Conservation (phyloP, 2,329 filamentous ascomycete genomes). For the Aspergillus chevalieri region DNA sequence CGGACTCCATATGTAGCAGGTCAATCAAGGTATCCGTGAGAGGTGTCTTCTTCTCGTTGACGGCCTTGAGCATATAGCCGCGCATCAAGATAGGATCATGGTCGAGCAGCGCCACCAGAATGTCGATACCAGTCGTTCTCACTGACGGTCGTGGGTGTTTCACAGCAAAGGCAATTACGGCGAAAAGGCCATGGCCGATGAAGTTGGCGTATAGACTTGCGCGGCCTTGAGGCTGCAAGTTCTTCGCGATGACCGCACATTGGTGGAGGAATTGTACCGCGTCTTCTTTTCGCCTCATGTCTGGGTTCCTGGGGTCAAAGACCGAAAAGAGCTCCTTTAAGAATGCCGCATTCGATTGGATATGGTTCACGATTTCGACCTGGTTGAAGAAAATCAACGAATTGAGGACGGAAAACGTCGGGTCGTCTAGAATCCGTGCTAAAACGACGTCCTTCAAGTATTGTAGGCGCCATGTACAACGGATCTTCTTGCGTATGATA, state of each 20-base stretch:
- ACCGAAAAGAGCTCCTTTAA: conserved; percentile 82
- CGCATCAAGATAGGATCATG: conserved; percentile 94
- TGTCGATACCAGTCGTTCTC: conserved; percentile 86
- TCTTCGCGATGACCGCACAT: conserved; percentile 90
- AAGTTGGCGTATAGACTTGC: conserved; percentile 85
- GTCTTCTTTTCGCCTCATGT: conserved; percentile 75
- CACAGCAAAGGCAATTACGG: conserved; percentile 86
- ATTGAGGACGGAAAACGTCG: conserved; percentile 94
- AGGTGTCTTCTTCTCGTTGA: conserved; percentile 77
- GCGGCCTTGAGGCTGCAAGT: conserved; percentile 75
- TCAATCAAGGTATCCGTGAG: conserved; percentile 91
- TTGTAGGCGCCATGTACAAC: conserved; percentile 90
- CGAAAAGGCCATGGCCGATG: conserved; percentile 75
- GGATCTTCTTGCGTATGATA: conserved; percentile 79
- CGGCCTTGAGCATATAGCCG: conserved; percentile 83
- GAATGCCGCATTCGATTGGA: conserved; percentile 75
- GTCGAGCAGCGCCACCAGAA: conserved; percentile 88
- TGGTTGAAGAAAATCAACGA: conserved; percentile 99
- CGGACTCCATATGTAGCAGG: conserved; percentile 80
- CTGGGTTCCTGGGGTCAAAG: conserved; percentile 60
- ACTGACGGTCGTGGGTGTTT: conserved; percentile 78
- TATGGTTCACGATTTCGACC: conserved; percentile 91
- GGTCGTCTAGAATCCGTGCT: conserved; percentile 91
- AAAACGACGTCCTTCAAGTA: conserved; percentile 98
- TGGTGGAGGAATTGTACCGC: conserved; percentile 95